These are phyloP conservation scores for Metschnikowia corniflorae DNA, from an alignment of 805 yeast genomes.

Conservation along the genomic window DNA sequence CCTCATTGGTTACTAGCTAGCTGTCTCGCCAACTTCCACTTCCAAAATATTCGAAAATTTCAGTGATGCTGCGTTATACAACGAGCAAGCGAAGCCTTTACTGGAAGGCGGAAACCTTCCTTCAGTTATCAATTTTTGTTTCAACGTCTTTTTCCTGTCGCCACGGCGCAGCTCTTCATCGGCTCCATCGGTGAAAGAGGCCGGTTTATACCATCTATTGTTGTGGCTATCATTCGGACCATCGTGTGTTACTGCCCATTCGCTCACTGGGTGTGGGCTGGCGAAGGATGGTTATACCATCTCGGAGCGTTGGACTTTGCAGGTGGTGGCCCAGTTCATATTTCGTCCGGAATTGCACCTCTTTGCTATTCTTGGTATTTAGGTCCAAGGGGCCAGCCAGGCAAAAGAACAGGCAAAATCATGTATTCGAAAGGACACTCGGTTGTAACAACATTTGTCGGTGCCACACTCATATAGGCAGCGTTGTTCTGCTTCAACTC, in stretches of 20 bases:
- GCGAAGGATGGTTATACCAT: conserved; percentile 41
- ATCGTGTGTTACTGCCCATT: conserved; percentile 45
- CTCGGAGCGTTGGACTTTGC: conserved; percentile 47
- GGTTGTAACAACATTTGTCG: conserved; percentile 36
- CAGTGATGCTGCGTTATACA: conserved; percentile 36
- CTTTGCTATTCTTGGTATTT: conserved; percentile 40
- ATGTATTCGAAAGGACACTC: conserved; percentile 31
- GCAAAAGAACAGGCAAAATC: conserved; percentile 23
- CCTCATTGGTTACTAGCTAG: conserved; percentile 44
- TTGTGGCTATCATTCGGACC: conserved; percentile 39
- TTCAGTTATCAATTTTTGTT: conserved; percentile 42
- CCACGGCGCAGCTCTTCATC: conserved; percentile 46
- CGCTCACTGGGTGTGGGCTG: conserved; percentile 47
- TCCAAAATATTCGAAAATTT: conserved; percentile 34
- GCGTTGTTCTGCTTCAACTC: conserved; percentile 51
- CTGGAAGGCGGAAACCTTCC: conserved; percentile 47
- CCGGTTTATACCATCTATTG: conserved; percentile 37
- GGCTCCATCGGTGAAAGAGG: conserved; percentile 45
- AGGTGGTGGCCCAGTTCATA: conserved; percentile 50
- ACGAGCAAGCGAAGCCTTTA: conserved; percentile 38
- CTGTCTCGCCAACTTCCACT: conserved; percentile 33
- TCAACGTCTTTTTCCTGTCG: conserved; percentile 46
- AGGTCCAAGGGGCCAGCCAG: conserved; percentile 36
- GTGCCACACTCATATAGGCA: conserved; percentile 46
- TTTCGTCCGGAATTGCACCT: conserved; percentile 42